These are phyloP conservation scores for Eucalyptus fibrosa DNA, from an alignment of 345 rosid species.

Conservation along the genomic window DNA sequence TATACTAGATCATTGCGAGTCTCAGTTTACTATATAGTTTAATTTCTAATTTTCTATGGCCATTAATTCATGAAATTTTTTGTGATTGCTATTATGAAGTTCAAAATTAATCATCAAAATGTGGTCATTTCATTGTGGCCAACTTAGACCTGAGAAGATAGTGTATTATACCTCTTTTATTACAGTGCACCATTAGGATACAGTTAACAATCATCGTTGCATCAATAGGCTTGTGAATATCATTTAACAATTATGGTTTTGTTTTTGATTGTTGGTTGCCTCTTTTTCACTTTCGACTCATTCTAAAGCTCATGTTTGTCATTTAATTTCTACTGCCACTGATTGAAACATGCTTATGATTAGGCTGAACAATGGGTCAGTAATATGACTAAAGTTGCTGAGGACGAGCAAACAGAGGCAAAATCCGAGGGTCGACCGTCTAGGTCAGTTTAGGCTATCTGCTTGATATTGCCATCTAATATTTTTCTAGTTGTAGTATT, in stretches of 20 bases:
- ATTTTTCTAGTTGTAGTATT: neutral
- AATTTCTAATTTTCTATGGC: neutral
- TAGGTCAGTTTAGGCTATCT: neutral
- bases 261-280: neutral
- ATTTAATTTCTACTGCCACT: neutral
- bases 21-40: neutral
- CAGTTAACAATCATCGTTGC: neutral
- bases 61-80: neutral
- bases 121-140: neutral
- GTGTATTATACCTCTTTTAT: fast-evolving
- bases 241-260: neutral
- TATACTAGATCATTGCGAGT: neutral
- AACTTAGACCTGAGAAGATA: neutral
- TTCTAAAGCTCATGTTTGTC: neutral
- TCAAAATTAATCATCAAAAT: neutral
- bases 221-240: neutral
- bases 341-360: neutral
- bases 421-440: neutral
- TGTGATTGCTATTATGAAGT: neutral
- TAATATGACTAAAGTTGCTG: neutral
- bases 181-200: neutral
- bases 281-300: neutral
- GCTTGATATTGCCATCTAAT: neutral
- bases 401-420: neutral
- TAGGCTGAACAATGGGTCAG: neutral